A percentile compares a stretch with the other conserved stretches of the same genome.
Conservation (phyloP, 2,329 filamentous ascomycete species). For the Fusarium illudens region DNA sequence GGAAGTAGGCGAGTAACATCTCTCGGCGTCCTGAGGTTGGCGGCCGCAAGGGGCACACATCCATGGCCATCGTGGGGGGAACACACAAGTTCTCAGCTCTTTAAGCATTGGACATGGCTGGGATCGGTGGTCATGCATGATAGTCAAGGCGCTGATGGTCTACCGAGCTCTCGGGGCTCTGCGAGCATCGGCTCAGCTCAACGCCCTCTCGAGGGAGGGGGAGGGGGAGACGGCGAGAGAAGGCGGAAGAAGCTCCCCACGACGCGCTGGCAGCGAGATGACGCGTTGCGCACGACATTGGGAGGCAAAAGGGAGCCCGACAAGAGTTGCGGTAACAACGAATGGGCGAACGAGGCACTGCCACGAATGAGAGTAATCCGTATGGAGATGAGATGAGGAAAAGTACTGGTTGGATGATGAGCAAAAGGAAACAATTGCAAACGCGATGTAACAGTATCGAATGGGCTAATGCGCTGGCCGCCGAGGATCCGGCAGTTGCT, state of each 20-base stretch:
- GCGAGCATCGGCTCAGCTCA: constrained; percentile 4
- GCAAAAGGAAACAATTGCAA: constrained; percentile 19
- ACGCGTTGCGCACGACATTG: constrained; percentile 21
- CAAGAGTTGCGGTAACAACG: constrained; percentile 19
- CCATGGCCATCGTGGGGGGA: constrained; percentile 10
- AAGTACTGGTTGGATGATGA: constrained; percentile 19
- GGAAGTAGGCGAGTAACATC: constrained; percentile 25
- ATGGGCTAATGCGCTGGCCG: constrained; percentile 28
- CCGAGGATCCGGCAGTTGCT: constrained; percentile 36
- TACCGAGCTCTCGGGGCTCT: constrained; percentile 12
- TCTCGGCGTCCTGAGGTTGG: constrained; percentile 38
- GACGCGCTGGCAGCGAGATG: constrained; percentile 28
- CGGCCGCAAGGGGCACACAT: constrained; percentile 37
- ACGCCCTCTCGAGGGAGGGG: background rate
- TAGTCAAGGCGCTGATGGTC: constrained; percentile 14
- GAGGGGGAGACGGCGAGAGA: constrained; percentile 16
- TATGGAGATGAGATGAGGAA: constrained; percentile 34
- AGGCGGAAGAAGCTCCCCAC: constrained; percentile 11
- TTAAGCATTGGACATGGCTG: constrained; percentile 17
- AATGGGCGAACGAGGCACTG: constrained; percentile 33
- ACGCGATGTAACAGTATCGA: constrained; percentile 35
- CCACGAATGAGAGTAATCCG: constrained; percentile 10
- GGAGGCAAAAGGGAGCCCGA: constrained; percentile 4
- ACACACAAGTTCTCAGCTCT: background rate
- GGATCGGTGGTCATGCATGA: constrained; percentile 23